These are phyloP conservation scores for Yamadazyma endophytica DNA, from an alignment of 805 yeast genomes.

Conservation along the genomic window DNA sequence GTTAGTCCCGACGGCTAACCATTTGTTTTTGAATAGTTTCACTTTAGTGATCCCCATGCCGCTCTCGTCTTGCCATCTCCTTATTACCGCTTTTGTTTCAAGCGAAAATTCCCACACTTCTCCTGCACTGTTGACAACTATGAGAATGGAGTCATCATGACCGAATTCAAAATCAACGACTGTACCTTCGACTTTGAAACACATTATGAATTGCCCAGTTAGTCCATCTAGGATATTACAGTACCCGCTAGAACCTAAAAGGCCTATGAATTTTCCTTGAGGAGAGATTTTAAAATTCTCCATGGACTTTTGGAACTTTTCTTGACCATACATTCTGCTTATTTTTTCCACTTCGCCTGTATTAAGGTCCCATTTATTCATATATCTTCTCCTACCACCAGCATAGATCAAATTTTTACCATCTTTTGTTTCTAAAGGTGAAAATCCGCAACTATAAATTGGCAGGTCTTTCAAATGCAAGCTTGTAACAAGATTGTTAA, in stretches of 20 bases:
- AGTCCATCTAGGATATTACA: constrained; percentile 70
- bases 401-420: constrained; percentile 57
- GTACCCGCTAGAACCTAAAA: constrained; percentile 89
- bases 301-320: constrained; percentile 75
- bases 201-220: constrained; percentile 83
- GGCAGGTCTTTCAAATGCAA: constrained; percentile 78
- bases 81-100: constrained; percentile 40
- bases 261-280: constrained; percentile 66
- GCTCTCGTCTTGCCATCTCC: constrained; percentile 81
- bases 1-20: constrained; percentile 85
- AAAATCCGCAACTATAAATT: constrained; percentile 69
- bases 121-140: constrained; percentile 72
- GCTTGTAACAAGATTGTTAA: constrained; percentile 76
- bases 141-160: constrained; percentile 35
- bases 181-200: constrained; percentile 85
- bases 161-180: constrained; percentile 77
- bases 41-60: constrained; percentile 81
- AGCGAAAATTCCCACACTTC: constrained; percentile 81
- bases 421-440: constrained; percentile 20
- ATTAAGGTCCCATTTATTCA: constrained; percentile 85
- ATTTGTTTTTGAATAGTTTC: constrained; percentile 62
- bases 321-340: constrained; percentile 89
- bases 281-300: constrained; percentile 80
- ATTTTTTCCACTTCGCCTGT: constrained; percentile 77
- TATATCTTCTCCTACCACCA: constrained; percentile 87